Evolutionary conservation across 495 filamentous ascomycete species (phyloP), one percentile per base, ranked within the genome.

Genomic region (Niebla homalea): DNA sequence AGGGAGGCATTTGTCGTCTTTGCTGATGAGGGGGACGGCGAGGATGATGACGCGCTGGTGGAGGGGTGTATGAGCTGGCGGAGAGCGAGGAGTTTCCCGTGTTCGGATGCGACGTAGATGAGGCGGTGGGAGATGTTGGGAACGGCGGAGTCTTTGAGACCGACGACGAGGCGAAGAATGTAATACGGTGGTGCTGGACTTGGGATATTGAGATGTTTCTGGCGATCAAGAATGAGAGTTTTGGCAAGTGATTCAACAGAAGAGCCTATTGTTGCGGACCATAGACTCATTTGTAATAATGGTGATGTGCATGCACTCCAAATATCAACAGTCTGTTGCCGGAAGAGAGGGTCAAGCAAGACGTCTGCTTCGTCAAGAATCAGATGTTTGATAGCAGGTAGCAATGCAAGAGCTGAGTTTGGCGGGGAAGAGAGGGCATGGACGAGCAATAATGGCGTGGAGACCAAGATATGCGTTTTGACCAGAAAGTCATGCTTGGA

Each of bases 211-310:
- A 73, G 56, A 20, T 46, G 25, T 5, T 54, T 44, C 32, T 57
- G 59, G 12, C 80, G 70, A 39, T 70, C 66, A 43, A 76, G 67
- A 42, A 83, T 76, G 6, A 80, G 82, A 22, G 74, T 74, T 21
- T 72, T 69, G 42, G 84, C 74, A 12, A 96, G 70, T 29, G 83
- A 71, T 64, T 98, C 93, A 43, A 96, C 81, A 56, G 81, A 88
- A 16, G 92, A 94, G 16, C 83, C 86, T 82, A 98, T 97, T 3
- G 92, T 98, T 8, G 93, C 92, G 18, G 89, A 96, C 86, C 89
- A 99, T 45, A 94, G 77, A 43, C 80, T 83, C 2, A 87, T 76
- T 5, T 81, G 73, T 10, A 97, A 71, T 18, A 71, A 63, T 2
- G 78, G 69, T 53, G 81, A 75, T 7, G 72, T 75, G 64, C 85